Base-by-base conservation (phyloP, 139 green algal genomes). In the Trebouxia sp. region DNA sequence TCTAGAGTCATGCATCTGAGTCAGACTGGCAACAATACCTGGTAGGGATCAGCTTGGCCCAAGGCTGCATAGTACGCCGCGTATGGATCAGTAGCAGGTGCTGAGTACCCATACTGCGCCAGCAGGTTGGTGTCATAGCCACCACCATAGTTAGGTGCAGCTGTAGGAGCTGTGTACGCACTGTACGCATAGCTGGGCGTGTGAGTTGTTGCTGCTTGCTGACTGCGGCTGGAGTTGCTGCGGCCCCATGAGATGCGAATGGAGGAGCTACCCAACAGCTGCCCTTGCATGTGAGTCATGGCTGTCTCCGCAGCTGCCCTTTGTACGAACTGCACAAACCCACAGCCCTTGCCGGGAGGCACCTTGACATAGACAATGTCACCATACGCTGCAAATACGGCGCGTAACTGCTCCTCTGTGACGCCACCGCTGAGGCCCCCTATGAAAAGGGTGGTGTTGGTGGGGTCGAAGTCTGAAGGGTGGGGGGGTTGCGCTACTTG, bases 321-420 rank as follows among this genome's bases (percentile, higher is more conserved):
- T 15, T 90, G 83, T 53, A 91, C 82, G 75, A 95, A 98, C 84
- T 99, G 96, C 37, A 98, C 96, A 82, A 99, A 99, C 12, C 95
- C 96, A 85, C 96, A 99, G 62, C 93, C 94, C 87, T 99, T 99
- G 85, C 93, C 94, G 38, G 86, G 81, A 5, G 96, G 95, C 11
- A 99, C 96, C 86, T 98, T 98, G 39, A 92, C 90, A 75, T 99
- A 98, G 0, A 96, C 86, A 11, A 98, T 93, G 51, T 97, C 92
- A 17, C 96, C 96, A 81, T 92, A 98, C 1, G 81, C 75, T 10
- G 79, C 76, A 75, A 98, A 98, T 8, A 91, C 78, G 0, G 75
- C 65, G 5, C 90, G 84, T 72, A 98, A 88, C 45, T 95, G 79
- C 0, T 97, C 91, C 82, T 98, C 96, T 0, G 78, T 91, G 45